Conservation (phyloP, 495 filamentous ascomycete genomes). For the Astrothelium macrocarpum region DNA sequence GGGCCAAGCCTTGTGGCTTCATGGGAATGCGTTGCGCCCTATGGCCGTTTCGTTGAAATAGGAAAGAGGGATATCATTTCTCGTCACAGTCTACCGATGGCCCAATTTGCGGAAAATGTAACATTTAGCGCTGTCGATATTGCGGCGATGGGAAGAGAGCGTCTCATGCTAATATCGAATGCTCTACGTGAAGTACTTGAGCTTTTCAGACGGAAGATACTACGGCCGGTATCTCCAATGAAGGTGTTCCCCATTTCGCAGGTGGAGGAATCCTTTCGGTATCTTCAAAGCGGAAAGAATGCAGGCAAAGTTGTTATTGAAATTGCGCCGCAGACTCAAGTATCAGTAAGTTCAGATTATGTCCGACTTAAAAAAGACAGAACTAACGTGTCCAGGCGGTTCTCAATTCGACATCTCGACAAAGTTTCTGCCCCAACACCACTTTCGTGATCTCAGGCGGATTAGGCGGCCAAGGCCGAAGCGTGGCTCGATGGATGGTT, state of each 20-base stretch:
- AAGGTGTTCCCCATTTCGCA: too few relatives aligned
- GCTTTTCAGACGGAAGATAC: too few relatives aligned
- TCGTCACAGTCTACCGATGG: conserved; percentile 9
- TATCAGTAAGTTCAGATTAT: too few relatives aligned
- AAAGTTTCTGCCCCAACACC: conserved; percentile 10
- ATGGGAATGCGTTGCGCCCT: conserved; percentile 24
- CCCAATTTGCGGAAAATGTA: conserved; percentile 14
- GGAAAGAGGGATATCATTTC: conserved; percentile 27
- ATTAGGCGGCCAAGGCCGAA: conserved; percentile 36
- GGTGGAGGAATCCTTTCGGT: too few relatives aligned
- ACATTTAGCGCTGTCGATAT: conserved; percentile 34
- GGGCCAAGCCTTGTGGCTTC: conserved; percentile 12
- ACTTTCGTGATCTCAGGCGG: conserved; percentile 41
- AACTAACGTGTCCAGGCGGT: background rate
- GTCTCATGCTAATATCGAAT: too few relatives aligned
- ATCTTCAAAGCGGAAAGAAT: too few relatives aligned
- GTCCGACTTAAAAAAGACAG: too few relatives aligned
- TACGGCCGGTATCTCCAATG: too few relatives aligned
- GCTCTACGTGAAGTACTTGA: too few relatives aligned
- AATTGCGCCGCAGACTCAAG: too few relatives aligned
- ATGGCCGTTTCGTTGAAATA: conserved; percentile 40
- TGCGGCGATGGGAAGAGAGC: too few relatives aligned
- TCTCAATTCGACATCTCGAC: background rate
- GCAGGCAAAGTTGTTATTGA: too few relatives aligned
- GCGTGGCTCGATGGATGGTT: background rate